phyloP scores from a whole-genome alignment of 257 asterid species.

The Petunia secreta region DNA sequence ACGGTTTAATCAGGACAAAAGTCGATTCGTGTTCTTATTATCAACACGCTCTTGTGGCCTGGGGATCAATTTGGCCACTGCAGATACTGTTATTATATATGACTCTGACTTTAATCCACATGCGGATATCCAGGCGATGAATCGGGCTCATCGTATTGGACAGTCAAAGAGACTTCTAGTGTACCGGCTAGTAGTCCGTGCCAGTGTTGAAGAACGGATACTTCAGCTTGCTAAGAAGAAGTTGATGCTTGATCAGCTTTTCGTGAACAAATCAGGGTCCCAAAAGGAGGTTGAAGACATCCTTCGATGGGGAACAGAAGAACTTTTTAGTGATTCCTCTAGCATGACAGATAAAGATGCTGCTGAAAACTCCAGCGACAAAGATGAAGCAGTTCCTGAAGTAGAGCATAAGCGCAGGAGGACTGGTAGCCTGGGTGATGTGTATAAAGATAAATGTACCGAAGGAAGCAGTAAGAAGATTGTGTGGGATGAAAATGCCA shows the following conservation, averaged over 20 bases:
- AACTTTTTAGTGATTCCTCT: conserved; percentile 82
- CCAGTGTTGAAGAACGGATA: conserved; percentile 98
- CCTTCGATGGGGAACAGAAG: conserved; percentile 96
- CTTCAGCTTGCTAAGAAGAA: conserved; percentile 98
- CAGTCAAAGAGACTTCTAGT: conserved; percentile 94
- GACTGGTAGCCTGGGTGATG: conserved; percentile 97
- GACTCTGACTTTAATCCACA: conserved; percentile 99
- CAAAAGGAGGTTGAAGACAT: conserved; percentile 97
- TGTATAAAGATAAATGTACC: conserved; percentile 86
- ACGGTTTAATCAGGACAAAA: conserved; percentile 93
- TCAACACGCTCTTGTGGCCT: conserved; percentile 99
- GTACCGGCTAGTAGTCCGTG: conserved; percentile 97
- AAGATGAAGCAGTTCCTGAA: conserved; percentile 57
- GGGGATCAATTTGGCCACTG: conserved; percentile 99
- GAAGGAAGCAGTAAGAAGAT: conserved; percentile 74
- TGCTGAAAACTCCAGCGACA: conserved; percentile 52
- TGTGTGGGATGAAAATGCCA: conserved; percentile 88
- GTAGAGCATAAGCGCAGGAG: conserved; percentile 69
- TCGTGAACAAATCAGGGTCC: conserved; percentile 91
- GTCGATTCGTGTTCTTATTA: conserved; percentile 87
- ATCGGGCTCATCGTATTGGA: conserved; percentile 97
- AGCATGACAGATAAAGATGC: conserved; percentile 52
- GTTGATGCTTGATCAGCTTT: conserved; percentile 97
- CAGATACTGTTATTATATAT: conserved; percentile 94
- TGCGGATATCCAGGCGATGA: conserved; percentile 99